Evolutionary conservation across 2,329 filamentous ascomycete species (phyloP), one percentile per base, ranked within the genome.

Genomic region (Pseudodiploospora longispora): DNA sequence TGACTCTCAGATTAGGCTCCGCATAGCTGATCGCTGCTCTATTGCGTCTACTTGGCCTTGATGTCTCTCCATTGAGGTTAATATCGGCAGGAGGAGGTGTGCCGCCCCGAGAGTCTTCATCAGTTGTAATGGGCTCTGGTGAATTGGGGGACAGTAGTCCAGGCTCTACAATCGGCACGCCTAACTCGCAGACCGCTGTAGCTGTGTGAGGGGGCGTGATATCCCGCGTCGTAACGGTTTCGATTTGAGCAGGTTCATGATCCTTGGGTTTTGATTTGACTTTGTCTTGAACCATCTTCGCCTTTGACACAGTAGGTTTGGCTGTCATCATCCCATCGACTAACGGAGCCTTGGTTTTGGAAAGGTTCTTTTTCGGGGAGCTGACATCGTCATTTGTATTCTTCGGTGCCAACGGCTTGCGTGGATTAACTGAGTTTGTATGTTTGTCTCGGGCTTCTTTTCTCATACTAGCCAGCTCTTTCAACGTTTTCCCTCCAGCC

Each of bases 1-100:
- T 93, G 58, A 83, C 84, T 49, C 84, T 76, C 36, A 93, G 69
- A 55, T 85, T 91, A 1, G 87, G 87, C 60, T 91, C 85, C 8
- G 85, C 84, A 60, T 93, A 93, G 67, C 85, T 91, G 49, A 93
- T 76, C 40, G 80, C 73, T 8, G 78, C 68, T 54, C 83, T 74
- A 39, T 79, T 78, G 51, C 87, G 76, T 52, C 87, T 72, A 53
- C 81, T 83, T 27, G 78, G 76, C 37, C 87, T 75, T 29, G 76
- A 71, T 29, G 75, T 75, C 52, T 83, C 76, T 40, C 75, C 72
- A 32, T 63, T 70, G 6, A 64, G 66, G 6, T 72, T 75, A 32
- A 82, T 73, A 51, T 82, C 75, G 10, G 67, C 61, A 4, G 79
- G 79, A 4, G 80, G 80, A 3, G 80, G 78, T 0, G 80, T 82